Evolutionary conservation across 352 stramenopile species (phyloP), one percentile per base, ranked within the genome.

Genomic region (Pythium myriotylum): DNA sequence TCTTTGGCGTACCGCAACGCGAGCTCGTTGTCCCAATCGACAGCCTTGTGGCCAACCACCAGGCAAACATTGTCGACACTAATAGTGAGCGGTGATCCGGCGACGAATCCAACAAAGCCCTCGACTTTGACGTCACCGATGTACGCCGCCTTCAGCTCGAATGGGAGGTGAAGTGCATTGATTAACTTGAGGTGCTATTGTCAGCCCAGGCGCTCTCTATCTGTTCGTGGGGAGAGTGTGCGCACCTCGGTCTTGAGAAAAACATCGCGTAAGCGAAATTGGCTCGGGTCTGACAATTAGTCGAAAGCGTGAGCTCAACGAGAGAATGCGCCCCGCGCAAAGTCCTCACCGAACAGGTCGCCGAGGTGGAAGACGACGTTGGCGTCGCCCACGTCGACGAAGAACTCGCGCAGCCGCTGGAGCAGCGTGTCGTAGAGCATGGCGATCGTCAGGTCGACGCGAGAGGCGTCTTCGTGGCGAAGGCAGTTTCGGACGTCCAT

Each of bases 1-100:
- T 93, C 81, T 39, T 85, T 88, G 9, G 81, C 69, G 45, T 89
- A 88, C n/a, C 84, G 81, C 16, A 88, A 65, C 35, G 78, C 62
- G n/a, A 90, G 62, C 29, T 90, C 84, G 41, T 90, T 84, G 40
- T 78, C 68, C 81, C 81, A 91, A 46, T 86, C 69, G 7, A 88
- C 72, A 7, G 74, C 54, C 39, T 89, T 77, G 17, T 76, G 77
- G 26, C 70, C 67, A 1, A 93, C 52, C 19, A 93, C 78, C 22
- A 93, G 75, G 39, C 79, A 86, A 1, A 89, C 55, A 42, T 91
- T 77, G 27, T 75, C 74, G 26, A 90, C 50, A 13, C 48, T 70
- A 26, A 89, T 72, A 27, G 73, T 75, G 3, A 90, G 69, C 13
- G 83, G 77, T 51, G 75, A 83, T 0, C 83, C 83, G 13, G 77